Evolutionary conservation across 148 eudicot genomes (phyloP).

Genomic region (Silene latifolia): DNA sequence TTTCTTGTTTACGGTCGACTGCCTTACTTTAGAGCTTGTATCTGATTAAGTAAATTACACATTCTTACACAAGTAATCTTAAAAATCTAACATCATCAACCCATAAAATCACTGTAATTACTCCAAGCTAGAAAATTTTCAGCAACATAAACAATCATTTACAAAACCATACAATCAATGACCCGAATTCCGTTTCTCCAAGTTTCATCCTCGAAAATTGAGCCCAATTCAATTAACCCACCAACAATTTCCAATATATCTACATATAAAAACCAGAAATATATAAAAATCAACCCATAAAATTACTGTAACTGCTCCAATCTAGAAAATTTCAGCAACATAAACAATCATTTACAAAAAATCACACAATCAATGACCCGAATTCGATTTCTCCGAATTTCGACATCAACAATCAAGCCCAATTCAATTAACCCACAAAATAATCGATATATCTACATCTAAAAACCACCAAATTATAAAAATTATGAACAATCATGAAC

Average conservation of each 20-base stretch:
- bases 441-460: background rate
- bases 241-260: background rate
- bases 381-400: constrained; percentile 7
- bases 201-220: background rate
- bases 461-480: too few species aligned
- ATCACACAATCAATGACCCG: background rate
- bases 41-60: too few species aligned
- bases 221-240: background rate
- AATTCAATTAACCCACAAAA: background rate
- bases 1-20: too few species aligned
- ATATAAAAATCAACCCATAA: too few species aligned
- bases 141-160: background rate
- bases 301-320: too few species aligned
- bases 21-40: too few species aligned
- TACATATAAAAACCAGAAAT: background rate
- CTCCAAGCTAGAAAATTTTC: too few species aligned
- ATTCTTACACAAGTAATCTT: too few species aligned
- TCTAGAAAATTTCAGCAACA: too few species aligned
- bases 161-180: background rate
- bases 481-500: too few species aligned
- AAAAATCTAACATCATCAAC: too few species aligned
- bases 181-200: constrained; percentile 8
- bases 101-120: too few species aligned
- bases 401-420: background rate
- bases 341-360: background rate